A percentile compares a stretch with the other conserved stretches of the same genome.
Evolutionary conservation across 495 filamentous ascomycete species (phyloP).

Genomic region (Stereocaulon alpinum): DNA sequence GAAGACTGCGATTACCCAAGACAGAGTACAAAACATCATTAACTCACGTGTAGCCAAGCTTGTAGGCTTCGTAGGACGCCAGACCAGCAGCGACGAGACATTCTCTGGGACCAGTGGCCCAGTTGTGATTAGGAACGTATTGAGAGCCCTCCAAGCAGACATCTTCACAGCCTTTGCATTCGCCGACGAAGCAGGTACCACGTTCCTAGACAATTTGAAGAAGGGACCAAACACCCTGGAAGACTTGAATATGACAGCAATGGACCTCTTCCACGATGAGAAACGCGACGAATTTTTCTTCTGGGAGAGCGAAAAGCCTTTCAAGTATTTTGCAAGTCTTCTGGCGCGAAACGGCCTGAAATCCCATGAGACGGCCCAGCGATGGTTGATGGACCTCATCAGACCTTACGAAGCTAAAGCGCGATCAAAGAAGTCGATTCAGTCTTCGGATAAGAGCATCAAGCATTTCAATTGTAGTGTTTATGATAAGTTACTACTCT

Average conservation of each 20-base stretch:
- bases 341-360: slow-evolving; percentile 3
- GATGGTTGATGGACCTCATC: slow-evolving; percentile 9
- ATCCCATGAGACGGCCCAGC: slow-evolving; percentile 5
- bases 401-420: slow-evolving; percentile 7
- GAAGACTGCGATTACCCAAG: slow-evolving; percentile 7
- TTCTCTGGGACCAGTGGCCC: neutral
- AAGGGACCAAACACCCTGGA: slow-evolving; percentile 14
- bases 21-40: slow-evolving; percentile 13
- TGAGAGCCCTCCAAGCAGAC: slow-evolving; percentile 13
- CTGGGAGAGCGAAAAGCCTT: slow-evolving; percentile 15
- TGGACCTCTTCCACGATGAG: slow-evolving; percentile 18
- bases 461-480: neutral
- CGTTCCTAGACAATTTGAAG: slow-evolving; percentile 5
- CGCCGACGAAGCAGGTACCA: slow-evolving; percentile 12
- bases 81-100: neutral
- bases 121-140: slow-evolving; percentile 13
- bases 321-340: slow-evolving; percentile 7
- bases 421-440: neutral
- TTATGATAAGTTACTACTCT: slow-evolving; percentile 6
- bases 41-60: slow-evolving; percentile 7
- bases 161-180: slow-evolving; percentile 21
- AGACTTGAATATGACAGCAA: slow-evolving; percentile 10
- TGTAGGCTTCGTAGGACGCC: neutral
- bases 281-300: slow-evolving; percentile 17
- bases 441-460: neutral